Conservation (phyloP, 1,139 yeast genomes). For the Pichia sp. region DNA sequence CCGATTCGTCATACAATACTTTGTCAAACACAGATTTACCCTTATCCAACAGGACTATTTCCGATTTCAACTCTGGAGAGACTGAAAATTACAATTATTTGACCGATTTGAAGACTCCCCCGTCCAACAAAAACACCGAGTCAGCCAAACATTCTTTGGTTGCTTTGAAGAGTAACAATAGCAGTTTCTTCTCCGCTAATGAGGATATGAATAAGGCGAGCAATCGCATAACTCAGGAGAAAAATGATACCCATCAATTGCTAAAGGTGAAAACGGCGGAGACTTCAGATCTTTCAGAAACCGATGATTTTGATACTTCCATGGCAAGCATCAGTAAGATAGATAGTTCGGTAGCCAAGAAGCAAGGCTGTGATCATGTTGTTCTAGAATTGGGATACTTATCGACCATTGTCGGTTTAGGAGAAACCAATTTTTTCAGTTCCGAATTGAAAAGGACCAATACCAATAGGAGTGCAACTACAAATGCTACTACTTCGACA, state of each 20-base stretch:
- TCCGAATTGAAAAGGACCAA: slow-evolving; percentile 5
- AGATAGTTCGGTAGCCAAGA: slow-evolving; percentile 2
- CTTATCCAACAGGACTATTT: neutral
- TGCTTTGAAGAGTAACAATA: slow-evolving; percentile 2
- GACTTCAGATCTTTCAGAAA: neutral
- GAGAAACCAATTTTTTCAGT: slow-evolving; percentile 29
- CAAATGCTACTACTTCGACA: slow-evolving; percentile 5
- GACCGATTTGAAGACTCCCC: neutral
- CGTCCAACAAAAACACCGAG: neutral
- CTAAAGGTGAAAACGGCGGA: neutral
- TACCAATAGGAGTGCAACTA: slow-evolving; percentile 3
- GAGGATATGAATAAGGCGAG: slow-evolving; percentile 2
- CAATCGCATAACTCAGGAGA: slow-evolving; percentile 9
- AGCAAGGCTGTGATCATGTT: slow-evolving; percentile 1
- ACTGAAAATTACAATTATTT: neutral
- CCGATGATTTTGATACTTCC: neutral
- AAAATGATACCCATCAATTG: neutral
- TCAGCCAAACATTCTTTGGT: slow-evolving; percentile 1
- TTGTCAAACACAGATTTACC: slow-evolving; percentile 2
- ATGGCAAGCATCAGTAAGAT: neutral
- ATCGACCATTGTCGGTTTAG: slow-evolving; percentile 28
- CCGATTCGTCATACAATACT: slow-evolving; percentile 3
- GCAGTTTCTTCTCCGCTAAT: slow-evolving; percentile 5
- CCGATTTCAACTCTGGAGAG: neutral
- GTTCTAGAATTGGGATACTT: slow-evolving; percentile 22